Conservation (phyloP, 495 filamentous ascomycete genomes). For the Hypoxylon fuscum region DNA sequence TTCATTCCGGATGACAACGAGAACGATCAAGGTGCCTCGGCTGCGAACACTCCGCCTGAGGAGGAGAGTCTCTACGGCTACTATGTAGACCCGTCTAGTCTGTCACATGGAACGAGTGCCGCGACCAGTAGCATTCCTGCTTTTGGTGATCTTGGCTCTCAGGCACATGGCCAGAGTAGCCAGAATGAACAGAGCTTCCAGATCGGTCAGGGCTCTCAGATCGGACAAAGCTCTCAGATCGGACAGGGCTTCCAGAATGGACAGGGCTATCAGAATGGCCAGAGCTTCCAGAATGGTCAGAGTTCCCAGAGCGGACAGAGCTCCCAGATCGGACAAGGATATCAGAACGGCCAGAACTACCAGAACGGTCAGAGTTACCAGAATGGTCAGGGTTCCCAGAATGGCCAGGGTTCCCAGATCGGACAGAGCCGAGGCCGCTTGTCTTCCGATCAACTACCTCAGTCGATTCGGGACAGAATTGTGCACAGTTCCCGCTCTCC, state of each 20-base stretch:
- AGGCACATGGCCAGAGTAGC: slow-evolving; percentile 36
- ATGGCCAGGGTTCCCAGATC: too few relatives aligned
- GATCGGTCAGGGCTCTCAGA: too few relatives aligned
- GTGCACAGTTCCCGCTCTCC: slow-evolving; percentile 63
- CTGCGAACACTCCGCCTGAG: slow-evolving; percentile 50
- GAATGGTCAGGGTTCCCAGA: too few relatives aligned
- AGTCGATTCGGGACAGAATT: slow-evolving; percentile 60
- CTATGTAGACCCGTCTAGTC: slow-evolving; percentile 45
- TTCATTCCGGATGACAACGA: slow-evolving; percentile 61
- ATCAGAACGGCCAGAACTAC: too few relatives aligned
- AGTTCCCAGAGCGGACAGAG: too few relatives aligned
- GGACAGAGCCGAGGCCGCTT: slow-evolving; percentile 53
- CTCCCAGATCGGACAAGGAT: too few relatives aligned
- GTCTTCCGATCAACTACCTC: slow-evolving; percentile 60
- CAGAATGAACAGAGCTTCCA: too few relatives aligned
- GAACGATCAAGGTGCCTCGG: slow-evolving; percentile 41
- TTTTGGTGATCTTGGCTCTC: slow-evolving; percentile 53
- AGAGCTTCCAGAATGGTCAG: too few relatives aligned
- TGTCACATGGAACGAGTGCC: slow-evolving; percentile 43
- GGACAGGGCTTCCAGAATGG: too few relatives aligned
- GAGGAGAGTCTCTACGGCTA: slow-evolving; percentile 46
- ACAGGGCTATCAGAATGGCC: too few relatives aligned
- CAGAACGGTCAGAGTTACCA: too few relatives aligned
- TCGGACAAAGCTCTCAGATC: too few relatives aligned
- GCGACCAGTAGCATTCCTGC: slow-evolving; percentile 50